Base-by-base conservation (phyloP, 768 basidiomycete species). In the Kwoniella shandongensis region DNA sequence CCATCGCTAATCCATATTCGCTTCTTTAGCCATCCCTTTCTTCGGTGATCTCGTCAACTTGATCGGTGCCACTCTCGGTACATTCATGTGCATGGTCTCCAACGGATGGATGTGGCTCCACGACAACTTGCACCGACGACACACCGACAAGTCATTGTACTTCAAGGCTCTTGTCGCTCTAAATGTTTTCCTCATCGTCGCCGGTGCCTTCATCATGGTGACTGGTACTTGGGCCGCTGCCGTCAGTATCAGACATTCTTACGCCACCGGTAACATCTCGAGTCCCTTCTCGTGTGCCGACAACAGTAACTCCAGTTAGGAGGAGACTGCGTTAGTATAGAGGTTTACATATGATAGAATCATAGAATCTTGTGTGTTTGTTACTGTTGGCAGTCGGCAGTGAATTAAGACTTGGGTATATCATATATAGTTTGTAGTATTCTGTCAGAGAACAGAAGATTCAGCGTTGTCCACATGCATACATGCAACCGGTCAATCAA, bases 101-200 rank as follows among this genome's bases (percentile, higher is more conserved):
- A 47, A 51, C n/a, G 64, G 62, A 4, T 65, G 63, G 59, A 71
- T 71, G 69, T 71, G 69, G 66, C 54, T 71, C 2, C 59, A 67
- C 51, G 64, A 67, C 57, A 67, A 71, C 55, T 40, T 39, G 36
- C 22, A 44, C 20, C 27, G 51, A 26, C 57, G 64, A 42, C 53
- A 60, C 20, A 44, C 50, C 25, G 51, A 66, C 54, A 64, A 66
- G 30, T 61, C 61, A 1, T 57, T 67, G 5, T 57, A 59, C 32
- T 68, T 62, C 62, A 50, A 45, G 26, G 25, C 55, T 2, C 49
- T 66, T 23, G 42, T 71, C 10, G 46, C 42, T 5, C 59, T 65
- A 41, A 66, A 66, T 51, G 47, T 68, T 18, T 59, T 62, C 51
- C 36, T 71, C 27, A 54, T 67, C 42, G 42, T 60, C 15, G 60